Percentiles rank a stretch among this genome's conserved stretches.
Conservation (phyloP, 208 protist species). For the Trypanosoma caninum region DNA sequence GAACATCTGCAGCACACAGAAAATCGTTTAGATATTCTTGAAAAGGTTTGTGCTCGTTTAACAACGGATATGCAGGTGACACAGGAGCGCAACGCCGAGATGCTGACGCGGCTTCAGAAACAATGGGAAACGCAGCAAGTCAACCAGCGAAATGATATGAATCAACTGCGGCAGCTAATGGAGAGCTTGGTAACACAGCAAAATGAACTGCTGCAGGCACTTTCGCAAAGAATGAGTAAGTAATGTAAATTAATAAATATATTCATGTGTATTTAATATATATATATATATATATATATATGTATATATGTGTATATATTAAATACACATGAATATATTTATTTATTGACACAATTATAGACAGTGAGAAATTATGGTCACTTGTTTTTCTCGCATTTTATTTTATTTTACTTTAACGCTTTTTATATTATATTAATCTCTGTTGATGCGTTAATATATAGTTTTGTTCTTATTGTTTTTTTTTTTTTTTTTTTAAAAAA, state of each 20-base stretch:
- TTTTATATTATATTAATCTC: neutral
- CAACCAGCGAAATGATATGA: slow-evolving; percentile 35
- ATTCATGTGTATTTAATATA: neutral
- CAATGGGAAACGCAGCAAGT: slow-evolving; percentile 26
- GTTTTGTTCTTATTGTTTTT: neutral
- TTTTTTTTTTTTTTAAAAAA: neutral
- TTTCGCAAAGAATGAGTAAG: slow-evolving; percentile 19
- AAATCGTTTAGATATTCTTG: slow-evolving; percentile 50
- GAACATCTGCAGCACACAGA: slow-evolving; percentile 10
- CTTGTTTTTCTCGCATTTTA: neutral
- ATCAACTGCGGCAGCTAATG: slow-evolving; percentile 43
- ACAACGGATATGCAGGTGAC: slow-evolving; percentile 35
- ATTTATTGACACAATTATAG: neutral
- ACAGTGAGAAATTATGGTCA: neutral
- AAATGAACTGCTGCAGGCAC: slow-evolving; percentile 17
- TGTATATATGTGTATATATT: slow-evolving; percentile 7
- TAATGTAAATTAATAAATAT: neutral
- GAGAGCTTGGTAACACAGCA: slow-evolving; percentile 41
- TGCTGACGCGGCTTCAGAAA: slow-evolving; percentile 27
- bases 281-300: slow-evolving; percentile 6
- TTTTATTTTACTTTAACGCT: neutral
- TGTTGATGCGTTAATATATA: neutral
- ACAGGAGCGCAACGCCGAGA: slow-evolving; percentile 22
- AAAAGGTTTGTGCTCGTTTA: slow-evolving; percentile 47
- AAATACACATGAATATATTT: neutral